Conservation (phyloP, 495 filamentous ascomycete genomes). For the Penicillium manginii region DNA sequence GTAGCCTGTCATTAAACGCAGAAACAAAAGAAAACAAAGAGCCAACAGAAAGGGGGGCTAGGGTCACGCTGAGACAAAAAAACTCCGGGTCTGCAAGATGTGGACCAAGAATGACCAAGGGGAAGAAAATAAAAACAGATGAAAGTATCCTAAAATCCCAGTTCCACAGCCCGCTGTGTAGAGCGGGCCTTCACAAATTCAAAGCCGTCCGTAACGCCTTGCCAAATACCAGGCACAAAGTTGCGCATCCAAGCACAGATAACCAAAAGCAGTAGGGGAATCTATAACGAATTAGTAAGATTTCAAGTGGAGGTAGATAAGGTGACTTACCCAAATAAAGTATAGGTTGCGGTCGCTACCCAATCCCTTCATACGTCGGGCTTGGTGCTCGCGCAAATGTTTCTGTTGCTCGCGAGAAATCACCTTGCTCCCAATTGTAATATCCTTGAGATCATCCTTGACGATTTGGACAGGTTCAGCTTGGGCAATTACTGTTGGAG, state of each 20-base stretch:
- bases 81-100: conserved; percentile 25
- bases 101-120: conserved; percentile 16
- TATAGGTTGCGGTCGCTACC: conserved; percentile 78
- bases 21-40: conserved; percentile 26
- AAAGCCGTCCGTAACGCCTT: conserved; percentile 47
- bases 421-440: conserved; percentile 48
- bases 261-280: conserved; percentile 60
- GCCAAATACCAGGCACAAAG: conserved; percentile 58
- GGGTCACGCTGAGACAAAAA: conserved; percentile 30
- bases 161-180: conserved; percentile 45
- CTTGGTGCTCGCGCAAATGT: conserved; percentile 70
- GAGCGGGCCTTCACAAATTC: conserved; percentile 50
- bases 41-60: conserved; percentile 20
- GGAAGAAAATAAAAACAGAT: conserved; percentile 23
- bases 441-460: conserved; percentile 46
- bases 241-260: conserved; percentile 66
- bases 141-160: conserved; percentile 33
- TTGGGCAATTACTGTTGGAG: conserved; percentile 21
- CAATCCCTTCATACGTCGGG: conserved; percentile 73
- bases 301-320: not conserved
- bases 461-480: conserved; percentile 46
- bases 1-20: conserved; percentile 48
- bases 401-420: conserved; percentile 75
- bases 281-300: conserved; percentile 33
- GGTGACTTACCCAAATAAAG: conserved; percentile 77